Percentiles rank a stretch among this genome's conserved stretches.
These are phyloP conservation scores for Trypanosomatidae sp. DNA, from an alignment of 208 protist species.

Conservation along the genomic window DNA sequence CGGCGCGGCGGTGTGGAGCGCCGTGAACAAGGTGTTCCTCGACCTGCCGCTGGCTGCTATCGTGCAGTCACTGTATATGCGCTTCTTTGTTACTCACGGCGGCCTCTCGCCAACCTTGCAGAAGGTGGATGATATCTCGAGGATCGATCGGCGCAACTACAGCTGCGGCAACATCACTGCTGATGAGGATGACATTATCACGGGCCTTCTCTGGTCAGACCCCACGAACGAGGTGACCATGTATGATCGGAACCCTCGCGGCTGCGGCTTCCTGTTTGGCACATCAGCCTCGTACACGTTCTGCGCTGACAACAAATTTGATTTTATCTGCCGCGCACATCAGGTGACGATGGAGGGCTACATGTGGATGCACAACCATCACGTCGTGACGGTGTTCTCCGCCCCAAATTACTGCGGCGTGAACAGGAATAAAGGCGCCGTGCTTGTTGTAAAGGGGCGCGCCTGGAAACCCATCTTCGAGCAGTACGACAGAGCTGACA, in stretches of 20 bases:
- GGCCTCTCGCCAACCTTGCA: conserved; percentile 92
- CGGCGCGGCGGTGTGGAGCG: conserved; percentile 57
- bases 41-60: conserved; percentile 76
- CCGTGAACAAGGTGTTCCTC: conserved; percentile 75
- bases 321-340: conserved; percentile 94
- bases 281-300: conserved; percentile 94
- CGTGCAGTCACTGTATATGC: conserved; percentile 70
- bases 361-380: conserved; percentile 53
- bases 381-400: conserved; percentile 70
- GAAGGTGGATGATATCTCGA: conserved; percentile 31
- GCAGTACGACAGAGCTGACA: conserved; percentile 45
- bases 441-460: conserved; percentile 47
- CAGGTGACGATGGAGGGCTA: conserved; percentile 92
- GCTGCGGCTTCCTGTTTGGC: conserved; percentile 98
- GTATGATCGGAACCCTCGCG: conserved; percentile 97
- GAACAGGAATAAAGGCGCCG: conserved; percentile 68
- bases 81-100: conserved; percentile 98
- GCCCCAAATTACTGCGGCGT: conserved; percentile 80
- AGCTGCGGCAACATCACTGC: conserved; percentile 84
- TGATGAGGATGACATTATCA: conserved; percentile 95
- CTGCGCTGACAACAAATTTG: conserved; percentile 95
- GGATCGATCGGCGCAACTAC: conserved; percentile 44
- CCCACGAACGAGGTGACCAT: conserved; percentile 84
- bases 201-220: conserved; percentile 99
- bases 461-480: conserved; percentile 39